These are phyloP conservation scores for Rhododendron ferrugineum DNA, from an alignment of 148 eudicot genomes.

Conservation along the genomic window DNA sequence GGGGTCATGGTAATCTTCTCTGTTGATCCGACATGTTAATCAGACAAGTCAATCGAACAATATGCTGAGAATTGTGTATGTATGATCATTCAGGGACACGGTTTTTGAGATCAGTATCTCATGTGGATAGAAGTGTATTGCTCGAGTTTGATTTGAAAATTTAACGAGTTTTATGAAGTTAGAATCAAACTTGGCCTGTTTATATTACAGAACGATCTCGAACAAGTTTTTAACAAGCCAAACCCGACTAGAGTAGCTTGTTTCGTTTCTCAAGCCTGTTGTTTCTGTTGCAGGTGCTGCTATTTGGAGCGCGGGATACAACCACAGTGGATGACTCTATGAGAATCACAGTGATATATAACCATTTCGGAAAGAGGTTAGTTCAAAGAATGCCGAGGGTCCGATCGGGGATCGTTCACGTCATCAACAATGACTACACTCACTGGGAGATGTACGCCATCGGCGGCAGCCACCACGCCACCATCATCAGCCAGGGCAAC, in stretches of 20 bases:
- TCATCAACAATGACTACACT: conserved; percentile 58
- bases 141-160: not conserved
- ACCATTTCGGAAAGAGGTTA: conserved; percentile 51
- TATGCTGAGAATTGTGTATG: too few species aligned
- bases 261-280: too few species aligned
- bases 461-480: conserved; percentile 46
- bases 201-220: not conserved
- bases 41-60: too few species aligned
- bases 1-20: not conserved
- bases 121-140: not conserved
- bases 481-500: conserved; percentile 50
- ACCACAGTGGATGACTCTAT: conserved; percentile 7
- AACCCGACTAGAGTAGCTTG: not conserved
- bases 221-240: not conserved
- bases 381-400: conserved; percentile 57
- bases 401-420: conserved; percentile 37
- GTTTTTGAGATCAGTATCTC: too few species aligned
- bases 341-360: conserved; percentile 48
- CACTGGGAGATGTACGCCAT: conserved; percentile 57
- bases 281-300: conserved; percentile 32
- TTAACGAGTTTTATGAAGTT: not conserved
- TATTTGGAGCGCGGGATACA: conserved; percentile 32
- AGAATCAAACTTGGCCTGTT: not conserved
- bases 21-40: too few species aligned
- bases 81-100: too few species aligned